These are phyloP conservation scores for Fusarium verrucosum DNA, from an alignment of 2,329 filamentous ascomycete species.

Conservation along the genomic window DNA sequence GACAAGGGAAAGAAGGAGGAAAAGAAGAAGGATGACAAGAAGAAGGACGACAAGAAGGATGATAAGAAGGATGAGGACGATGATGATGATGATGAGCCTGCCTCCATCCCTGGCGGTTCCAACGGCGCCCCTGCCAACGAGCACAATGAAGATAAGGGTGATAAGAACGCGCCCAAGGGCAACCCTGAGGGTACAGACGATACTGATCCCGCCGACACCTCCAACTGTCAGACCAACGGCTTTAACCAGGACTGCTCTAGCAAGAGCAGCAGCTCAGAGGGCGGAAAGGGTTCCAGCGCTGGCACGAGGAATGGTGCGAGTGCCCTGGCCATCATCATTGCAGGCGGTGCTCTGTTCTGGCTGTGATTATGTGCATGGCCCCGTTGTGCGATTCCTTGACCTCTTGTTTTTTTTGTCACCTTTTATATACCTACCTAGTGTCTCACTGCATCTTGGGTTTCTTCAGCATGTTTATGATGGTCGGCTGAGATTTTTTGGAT, in stretches of 20 bases:
- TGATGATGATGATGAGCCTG: conserved; percentile 32
- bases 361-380: conserved; percentile 42
- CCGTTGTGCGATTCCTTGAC: conserved; percentile 1
- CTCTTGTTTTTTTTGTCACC: conserved; percentile 12
- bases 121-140: conserved; percentile 34
- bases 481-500: conserved; percentile 27
- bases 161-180: conserved; percentile 27
- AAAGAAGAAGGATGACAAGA: conserved; percentile 37
- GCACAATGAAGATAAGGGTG: conserved; percentile 29
- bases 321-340: conserved; percentile 51
- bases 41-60: conserved; percentile 22
- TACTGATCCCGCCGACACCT: conserved; percentile 35
- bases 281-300: conserved; percentile 46
- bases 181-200: conserved; percentile 32
- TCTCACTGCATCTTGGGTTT: conserved; percentile 26
- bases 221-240: conserved; percentile 49
- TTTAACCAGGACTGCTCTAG: conserved; percentile 55
- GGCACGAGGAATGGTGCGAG: conserved; percentile 49
- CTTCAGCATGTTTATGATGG: conserved; percentile 31
- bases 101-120: conserved; percentile 37
- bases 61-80: conserved; percentile 22
- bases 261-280: conserved; percentile 45
- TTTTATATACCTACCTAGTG: conserved; percentile 37
- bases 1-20: conserved; percentile 52
- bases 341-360: conserved; percentile 49